Evolutionary conservation across 1,139 yeast species (phyloP).

Genomic region (Geotrichum aggregatum): DNA sequence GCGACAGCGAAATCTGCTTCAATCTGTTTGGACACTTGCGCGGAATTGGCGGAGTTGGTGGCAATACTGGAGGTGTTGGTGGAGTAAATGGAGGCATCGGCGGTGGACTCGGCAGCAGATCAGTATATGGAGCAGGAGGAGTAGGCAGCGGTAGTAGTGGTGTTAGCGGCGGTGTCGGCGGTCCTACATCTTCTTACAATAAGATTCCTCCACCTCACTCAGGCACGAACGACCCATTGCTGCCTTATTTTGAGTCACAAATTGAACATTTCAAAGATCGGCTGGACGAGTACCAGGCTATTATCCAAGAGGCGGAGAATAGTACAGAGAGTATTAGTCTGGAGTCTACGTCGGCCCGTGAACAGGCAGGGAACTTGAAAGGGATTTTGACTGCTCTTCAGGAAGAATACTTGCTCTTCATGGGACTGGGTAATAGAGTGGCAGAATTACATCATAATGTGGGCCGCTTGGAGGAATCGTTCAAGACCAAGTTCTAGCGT

Average conservation of each 20-base stretch:
- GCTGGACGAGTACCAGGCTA: conserved; percentile 62
- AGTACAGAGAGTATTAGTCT: conserved; percentile 70
- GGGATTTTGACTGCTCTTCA: conserved; percentile 62
- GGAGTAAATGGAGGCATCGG: conserved; percentile 1
- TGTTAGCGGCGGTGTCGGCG: background rate
- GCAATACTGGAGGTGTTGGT: conserved; percentile 5
- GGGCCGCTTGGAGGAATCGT: conserved; percentile 38
- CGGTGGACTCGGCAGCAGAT: conserved; percentile 23
- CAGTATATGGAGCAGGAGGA: conserved; percentile 19
- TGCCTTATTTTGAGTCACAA: conserved; percentile 52
- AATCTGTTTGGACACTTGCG: conserved; percentile 62
- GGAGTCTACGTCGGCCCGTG: background rate
- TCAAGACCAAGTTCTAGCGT: background rate
- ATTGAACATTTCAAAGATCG: conserved; percentile 52
- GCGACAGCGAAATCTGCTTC: conserved; percentile 63
- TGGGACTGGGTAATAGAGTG: conserved; percentile 85
- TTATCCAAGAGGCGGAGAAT: conserved; percentile 66
- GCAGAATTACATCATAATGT: conserved; percentile 85
- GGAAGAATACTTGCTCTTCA: conserved; percentile 78
- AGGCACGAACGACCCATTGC: conserved; percentile 41
- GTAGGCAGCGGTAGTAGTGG: conserved; percentile 13
- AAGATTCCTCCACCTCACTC: background rate
- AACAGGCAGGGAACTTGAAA: conserved; percentile 37
- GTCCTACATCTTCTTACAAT: conserved; percentile 34
- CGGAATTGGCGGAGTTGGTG: conserved; percentile 38